A percentile compares a stretch with the other conserved stretches of the same genome.
Evolutionary conservation across 805 yeast genomes (phyloP).

Genomic region (Ascoidea tarda): DNA sequence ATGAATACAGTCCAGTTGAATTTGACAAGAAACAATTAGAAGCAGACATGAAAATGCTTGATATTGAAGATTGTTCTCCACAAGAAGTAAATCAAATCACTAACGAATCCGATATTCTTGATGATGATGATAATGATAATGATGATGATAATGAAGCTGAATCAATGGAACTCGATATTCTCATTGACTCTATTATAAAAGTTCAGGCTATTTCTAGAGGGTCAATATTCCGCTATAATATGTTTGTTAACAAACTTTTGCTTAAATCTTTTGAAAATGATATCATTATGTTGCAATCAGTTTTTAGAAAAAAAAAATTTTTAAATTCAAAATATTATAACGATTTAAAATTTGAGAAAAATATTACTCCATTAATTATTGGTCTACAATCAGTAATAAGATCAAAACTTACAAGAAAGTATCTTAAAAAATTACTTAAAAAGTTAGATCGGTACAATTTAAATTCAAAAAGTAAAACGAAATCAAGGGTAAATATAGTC

Average conservation of each 20-base stretch:
- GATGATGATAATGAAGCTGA: slow-evolving; percentile 5
- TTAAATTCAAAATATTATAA: slow-evolving; percentile 16
- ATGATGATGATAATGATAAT: neutral
- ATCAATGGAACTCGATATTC: slow-evolving; percentile 14
- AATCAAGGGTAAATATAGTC: slow-evolving; percentile 6
- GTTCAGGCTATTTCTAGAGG: slow-evolving; percentile 67
- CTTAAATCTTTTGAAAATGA: slow-evolving; percentile 41
- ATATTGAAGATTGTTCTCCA: neutral
- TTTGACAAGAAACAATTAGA: neutral
- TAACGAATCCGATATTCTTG: neutral
- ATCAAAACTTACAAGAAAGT: slow-evolving; percentile 13
- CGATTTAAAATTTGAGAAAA: slow-evolving; percentile 11
- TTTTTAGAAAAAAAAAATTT: slow-evolving; percentile 15
- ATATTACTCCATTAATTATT: slow-evolving; percentile 13
- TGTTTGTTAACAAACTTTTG: slow-evolving; percentile 51
- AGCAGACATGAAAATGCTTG: neutral
- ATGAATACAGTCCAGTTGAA: neutral
- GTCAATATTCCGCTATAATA: slow-evolving; percentile 44
- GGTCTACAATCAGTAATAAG: slow-evolving; percentile 22
- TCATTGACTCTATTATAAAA: slow-evolving; percentile 24
- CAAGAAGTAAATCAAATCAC: neutral
- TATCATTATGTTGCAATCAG: slow-evolving; percentile 30
- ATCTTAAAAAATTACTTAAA: neutral
- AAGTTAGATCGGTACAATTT: neutral
- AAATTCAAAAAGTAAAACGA: slow-evolving; percentile 5